Conservation (phyloP, 805 yeast species). For the Zygosaccharomyces kombuchaensis region DNA sequence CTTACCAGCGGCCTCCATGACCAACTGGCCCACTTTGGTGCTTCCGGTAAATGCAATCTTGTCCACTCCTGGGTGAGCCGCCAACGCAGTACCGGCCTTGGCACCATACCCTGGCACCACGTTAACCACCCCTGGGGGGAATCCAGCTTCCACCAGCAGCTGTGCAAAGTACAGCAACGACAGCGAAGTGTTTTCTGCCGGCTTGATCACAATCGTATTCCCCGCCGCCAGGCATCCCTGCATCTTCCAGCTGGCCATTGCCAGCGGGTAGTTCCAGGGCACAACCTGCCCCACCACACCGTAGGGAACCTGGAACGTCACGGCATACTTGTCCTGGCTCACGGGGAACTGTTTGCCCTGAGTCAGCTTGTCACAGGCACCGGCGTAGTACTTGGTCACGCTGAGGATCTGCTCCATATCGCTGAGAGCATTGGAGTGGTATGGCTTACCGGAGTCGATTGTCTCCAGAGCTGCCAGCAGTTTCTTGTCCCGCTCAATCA, state of each 20-base stretch:
- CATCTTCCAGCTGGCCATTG: slow-evolving; percentile 46
- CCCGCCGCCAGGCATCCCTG: slow-evolving; percentile 50
- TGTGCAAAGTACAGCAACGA: slow-evolving; percentile 39
- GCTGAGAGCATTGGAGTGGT: slow-evolving; percentile 43
- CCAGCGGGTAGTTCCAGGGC: slow-evolving; percentile 47
- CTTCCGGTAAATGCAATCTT: slow-evolving; percentile 50
- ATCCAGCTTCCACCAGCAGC: slow-evolving; percentile 38
- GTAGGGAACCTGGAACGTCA: slow-evolving; percentile 46
- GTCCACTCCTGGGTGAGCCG: slow-evolving; percentile 40
- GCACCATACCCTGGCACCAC: slow-evolving; percentile 40
- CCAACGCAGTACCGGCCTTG: slow-evolving; percentile 39
- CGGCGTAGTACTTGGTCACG: slow-evolving; percentile 60
- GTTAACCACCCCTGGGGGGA: slow-evolving; percentile 45
- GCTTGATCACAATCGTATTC: slow-evolving; percentile 41
- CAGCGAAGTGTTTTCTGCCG: slow-evolving; percentile 44
- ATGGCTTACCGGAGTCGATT: slow-evolving; percentile 53
- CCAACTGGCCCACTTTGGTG: slow-evolving; percentile 41
- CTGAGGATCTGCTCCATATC: slow-evolving; percentile 55
- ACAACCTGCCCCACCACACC: slow-evolving; percentile 46
- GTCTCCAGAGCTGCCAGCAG: slow-evolving; percentile 52
- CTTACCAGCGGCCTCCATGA: slow-evolving; percentile 36
- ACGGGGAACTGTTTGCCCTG: slow-evolving; percentile 58
- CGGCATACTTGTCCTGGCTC: slow-evolving; percentile 49
- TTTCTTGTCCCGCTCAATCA: slow-evolving; percentile 44
- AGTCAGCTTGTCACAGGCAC: slow-evolving; percentile 58